phyloP scores from a whole-genome alignment of 2,329 filamentous ascomycete species.

The Penicillium janthinellum region DNA sequence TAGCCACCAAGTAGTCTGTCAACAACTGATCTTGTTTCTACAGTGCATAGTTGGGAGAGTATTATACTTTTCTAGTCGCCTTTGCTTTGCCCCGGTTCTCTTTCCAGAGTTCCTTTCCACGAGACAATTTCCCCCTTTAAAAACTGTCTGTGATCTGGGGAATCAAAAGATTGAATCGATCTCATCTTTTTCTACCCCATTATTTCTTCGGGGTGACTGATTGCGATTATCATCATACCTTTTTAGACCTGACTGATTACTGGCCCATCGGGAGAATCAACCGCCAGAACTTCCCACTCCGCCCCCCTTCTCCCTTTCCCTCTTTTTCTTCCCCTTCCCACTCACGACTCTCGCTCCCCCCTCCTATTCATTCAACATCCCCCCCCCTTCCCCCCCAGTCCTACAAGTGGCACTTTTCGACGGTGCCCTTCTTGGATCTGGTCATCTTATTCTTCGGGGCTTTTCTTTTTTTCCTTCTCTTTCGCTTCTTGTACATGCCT shows the following conservation, averaged over 20 bases:
- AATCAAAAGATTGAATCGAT: not conserved
- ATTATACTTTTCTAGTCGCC: not conserved
- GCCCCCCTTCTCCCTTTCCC: constrained; percentile 32
- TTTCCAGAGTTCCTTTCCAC: not conserved
- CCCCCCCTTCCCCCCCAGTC: constrained; percentile 18
- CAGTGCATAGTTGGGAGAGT: not conserved
- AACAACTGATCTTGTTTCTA: not conserved
- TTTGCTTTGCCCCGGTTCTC: not conserved
- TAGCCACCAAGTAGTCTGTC: not conserved
- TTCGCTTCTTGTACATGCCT: constrained; percentile 36
- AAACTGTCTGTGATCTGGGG: not conserved
- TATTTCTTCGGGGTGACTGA: not conserved
- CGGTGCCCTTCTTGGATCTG: constrained; percentile 34
- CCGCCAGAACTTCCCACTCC: constrained; percentile 18
- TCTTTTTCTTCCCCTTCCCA: constrained; percentile 19
- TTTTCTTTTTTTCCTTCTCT: constrained; percentile 19
- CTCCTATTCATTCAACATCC: constrained; percentile 21
- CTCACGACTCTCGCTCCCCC: constrained; percentile 14
- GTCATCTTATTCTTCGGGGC: constrained; percentile 22
- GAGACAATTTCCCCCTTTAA: not conserved
- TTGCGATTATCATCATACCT: not conserved
- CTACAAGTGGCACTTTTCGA: constrained; percentile 33
- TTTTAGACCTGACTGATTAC: not conserved
- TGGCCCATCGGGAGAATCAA: not conserved
- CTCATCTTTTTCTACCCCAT: not conserved